phyloP scores from a whole-genome alignment of 805 yeast genomes.

The Pichia ethanolica region DNA sequence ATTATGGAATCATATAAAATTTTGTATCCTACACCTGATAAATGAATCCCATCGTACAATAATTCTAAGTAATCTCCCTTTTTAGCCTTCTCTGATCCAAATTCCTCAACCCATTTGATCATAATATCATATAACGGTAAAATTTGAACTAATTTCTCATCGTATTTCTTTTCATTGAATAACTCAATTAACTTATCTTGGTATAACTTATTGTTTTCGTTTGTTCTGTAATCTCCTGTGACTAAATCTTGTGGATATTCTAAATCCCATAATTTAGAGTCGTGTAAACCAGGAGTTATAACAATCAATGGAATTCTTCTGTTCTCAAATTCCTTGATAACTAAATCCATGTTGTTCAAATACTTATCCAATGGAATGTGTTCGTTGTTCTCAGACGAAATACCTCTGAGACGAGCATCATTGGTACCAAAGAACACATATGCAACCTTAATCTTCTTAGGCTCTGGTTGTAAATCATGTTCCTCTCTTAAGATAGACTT shows the following conservation, averaged over 20 bases:
- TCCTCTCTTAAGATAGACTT: constrained; percentile 45
- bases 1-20: constrained; percentile 21
- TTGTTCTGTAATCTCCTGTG: constrained; percentile 38
- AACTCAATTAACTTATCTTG: constrained; percentile 40
- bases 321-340: constrained; percentile 35
- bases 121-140: constrained; percentile 28
- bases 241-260: constrained; percentile 30
- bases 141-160: constrained; percentile 20
- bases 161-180: constrained; percentile 23
- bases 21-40: constrained; percentile 31
- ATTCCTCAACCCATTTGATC: constrained; percentile 2
- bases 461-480: constrained; percentile 26
- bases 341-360: constrained; percentile 35
- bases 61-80: constrained; percentile 13
- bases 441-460: constrained; percentile 31
- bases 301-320: constrained; percentile 46
- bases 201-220: constrained; percentile 40
- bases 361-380: constrained; percentile 45
- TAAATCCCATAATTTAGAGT: constrained; percentile 36
- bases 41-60: constrained; percentile 41
- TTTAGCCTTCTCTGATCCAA: not conserved
- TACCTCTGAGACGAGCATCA: constrained; percentile 39
- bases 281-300: constrained; percentile 57
- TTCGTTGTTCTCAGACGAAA: constrained; percentile 31
- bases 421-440: constrained; percentile 78